These are phyloP conservation scores for Platanthera guangdongensis DNA, from an alignment of 106 monocot species.

Conservation along the genomic window DNA sequence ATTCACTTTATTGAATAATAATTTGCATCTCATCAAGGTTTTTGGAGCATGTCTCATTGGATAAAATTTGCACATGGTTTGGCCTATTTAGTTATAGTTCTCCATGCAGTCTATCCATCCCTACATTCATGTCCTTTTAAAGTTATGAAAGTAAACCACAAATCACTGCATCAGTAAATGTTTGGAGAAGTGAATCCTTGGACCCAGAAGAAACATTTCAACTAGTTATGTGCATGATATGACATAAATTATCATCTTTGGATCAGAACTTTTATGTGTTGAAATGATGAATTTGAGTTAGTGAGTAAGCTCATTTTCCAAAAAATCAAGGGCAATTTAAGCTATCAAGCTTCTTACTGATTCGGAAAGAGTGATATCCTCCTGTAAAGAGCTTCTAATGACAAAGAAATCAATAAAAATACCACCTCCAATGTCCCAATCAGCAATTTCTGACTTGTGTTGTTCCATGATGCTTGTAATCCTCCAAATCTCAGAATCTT, in stretches of 20 bases:
- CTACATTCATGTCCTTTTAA: neutral
- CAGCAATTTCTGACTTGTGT: conserved; percentile 75
- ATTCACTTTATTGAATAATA: neutral
- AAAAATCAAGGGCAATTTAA: conserved; percentile 3
- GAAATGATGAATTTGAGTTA: neutral
- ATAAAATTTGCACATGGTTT: neutral
- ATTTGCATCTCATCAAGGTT: neutral
- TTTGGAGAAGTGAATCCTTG: neutral
- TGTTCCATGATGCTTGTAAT: conserved; percentile 68
- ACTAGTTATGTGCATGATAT: neutral
- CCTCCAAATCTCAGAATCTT: conserved; percentile 78
- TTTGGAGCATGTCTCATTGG: neutral
- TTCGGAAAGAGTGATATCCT: conserved; percentile 36
- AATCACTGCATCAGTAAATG: neutral
- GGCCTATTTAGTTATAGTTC: neutral
- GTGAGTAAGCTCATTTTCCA: neutral
- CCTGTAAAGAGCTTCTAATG: conserved; percentile 56
- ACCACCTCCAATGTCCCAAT: conserved; percentile 88
- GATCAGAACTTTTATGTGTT: neutral
- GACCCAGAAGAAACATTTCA: neutral
- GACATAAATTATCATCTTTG: neutral
- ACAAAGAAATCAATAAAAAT: conserved; percentile 76
- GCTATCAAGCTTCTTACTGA: conserved; percentile 28
- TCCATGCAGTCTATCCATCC: neutral
- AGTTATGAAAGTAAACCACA: neutral